phyloP scores from a whole-genome alignment of 2,329 filamentous ascomycete species.

The Hypoxylon sp. region DNA sequence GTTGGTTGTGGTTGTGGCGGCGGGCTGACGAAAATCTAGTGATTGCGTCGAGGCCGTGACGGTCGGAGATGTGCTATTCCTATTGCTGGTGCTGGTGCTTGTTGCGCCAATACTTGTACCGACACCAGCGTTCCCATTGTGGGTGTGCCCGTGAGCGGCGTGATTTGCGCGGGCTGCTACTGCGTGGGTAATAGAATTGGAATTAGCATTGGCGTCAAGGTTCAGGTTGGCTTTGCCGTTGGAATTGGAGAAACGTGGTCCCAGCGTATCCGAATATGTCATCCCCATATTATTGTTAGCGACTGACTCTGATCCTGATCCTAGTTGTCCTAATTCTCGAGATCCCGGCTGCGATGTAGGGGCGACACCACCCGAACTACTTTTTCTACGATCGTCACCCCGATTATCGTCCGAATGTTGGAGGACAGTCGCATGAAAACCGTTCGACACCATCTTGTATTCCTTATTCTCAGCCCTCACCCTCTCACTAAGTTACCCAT shows the following conservation, averaged over 20 bases:
- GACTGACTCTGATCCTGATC: constrained; percentile 35
- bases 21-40: constrained; percentile 55
- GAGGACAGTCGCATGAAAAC: constrained; percentile 52
- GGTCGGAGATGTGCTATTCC: constrained; percentile 52
- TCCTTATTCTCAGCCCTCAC: constrained; percentile 11
- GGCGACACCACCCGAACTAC: constrained; percentile 22
- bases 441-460: constrained; percentile 31
- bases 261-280: constrained; percentile 47
- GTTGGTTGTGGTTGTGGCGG: constrained; percentile 48
- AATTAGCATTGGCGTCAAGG: constrained; percentile 43
- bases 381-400: constrained; percentile 33
- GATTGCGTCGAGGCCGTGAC: constrained; percentile 52
- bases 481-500: constrained; percentile 16
- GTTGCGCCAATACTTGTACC: constrained; percentile 30
- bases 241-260: constrained; percentile 49
- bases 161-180: constrained; percentile 31
- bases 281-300: constrained; percentile 35
- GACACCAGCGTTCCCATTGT: constrained; percentile 35
- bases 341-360: constrained; percentile 32
- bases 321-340: constrained; percentile 22
- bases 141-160: constrained; percentile 26
- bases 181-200: constrained; percentile 40
- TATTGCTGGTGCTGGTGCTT: constrained; percentile 28
- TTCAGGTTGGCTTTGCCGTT: constrained; percentile 29
- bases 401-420: constrained; percentile 42